A percentile compares a stretch with the other conserved stretches of the same genome.
phyloP scores from a whole-genome alignment of 2,329 filamentous ascomycete species.

The Colletotrichum viniferum region DNA sequence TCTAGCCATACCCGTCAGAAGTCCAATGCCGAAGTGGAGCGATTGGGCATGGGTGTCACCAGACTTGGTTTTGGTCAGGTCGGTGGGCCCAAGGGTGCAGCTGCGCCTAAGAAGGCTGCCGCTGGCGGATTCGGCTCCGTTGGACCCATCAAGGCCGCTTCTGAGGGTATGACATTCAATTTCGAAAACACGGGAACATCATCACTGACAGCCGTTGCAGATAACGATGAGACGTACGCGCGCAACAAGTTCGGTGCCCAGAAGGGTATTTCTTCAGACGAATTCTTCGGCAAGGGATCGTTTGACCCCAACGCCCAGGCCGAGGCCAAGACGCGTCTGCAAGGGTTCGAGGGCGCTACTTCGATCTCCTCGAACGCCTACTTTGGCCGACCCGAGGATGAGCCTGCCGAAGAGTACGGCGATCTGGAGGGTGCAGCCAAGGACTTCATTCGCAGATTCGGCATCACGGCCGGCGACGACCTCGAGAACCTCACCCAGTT shows the following conservation, averaged over 20 bases:
- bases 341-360: slow-evolving; percentile 90
- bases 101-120: slow-evolving; percentile 67
- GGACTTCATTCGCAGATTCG: slow-evolving; percentile 94
- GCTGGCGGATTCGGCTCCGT: slow-evolving; percentile 87
- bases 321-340: slow-evolving; percentile 86
- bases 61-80: slow-evolving; percentile 89
- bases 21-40: slow-evolving; percentile 80
- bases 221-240: slow-evolving; percentile 82
- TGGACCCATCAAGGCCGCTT: slow-evolving; percentile 71
- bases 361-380: slow-evolving; percentile 97
- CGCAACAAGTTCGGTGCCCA: slow-evolving; percentile 88
- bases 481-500: slow-evolving; percentile 86
- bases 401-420: slow-evolving; percentile 79
- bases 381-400: slow-evolving; percentile 91
- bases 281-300: slow-evolving; percentile 92
- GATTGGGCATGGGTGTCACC: slow-evolving; percentile 86
- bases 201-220: slow-evolving; percentile 35
- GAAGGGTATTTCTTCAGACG: slow-evolving; percentile 96
- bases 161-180: slow-evolving; percentile 61
- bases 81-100: slow-evolving; percentile 63
- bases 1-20: slow-evolving; percentile 62
- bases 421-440: slow-evolving; percentile 93
- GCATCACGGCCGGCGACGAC: slow-evolving; percentile 94
- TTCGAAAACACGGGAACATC: background rate
- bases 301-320: slow-evolving; percentile 81